Evolutionary conservation across 2,329 filamentous ascomycete species (phyloP).

Genomic region (Fusarium sacchari): DNA sequence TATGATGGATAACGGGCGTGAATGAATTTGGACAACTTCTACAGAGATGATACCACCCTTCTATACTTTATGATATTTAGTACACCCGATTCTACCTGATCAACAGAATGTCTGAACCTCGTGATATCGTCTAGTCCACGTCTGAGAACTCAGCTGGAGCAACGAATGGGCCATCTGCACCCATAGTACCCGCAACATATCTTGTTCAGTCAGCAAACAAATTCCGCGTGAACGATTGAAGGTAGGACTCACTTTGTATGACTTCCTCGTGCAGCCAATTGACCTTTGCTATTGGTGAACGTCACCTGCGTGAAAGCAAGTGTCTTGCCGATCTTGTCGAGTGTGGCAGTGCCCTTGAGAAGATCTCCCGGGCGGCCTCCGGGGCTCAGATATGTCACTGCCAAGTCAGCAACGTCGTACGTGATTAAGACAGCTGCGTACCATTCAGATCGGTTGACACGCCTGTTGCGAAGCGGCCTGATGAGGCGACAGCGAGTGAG

Average conservation of each 20-base stretch:
- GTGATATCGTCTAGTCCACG: slow-evolving; percentile 44
- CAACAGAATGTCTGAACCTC: not conserved
- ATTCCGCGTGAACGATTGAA: rapidly evolving
- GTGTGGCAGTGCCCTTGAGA: slow-evolving; percentile 65
- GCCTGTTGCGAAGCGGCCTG: slow-evolving; percentile 69
- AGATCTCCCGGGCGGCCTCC: slow-evolving; percentile 68
- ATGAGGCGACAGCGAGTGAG: slow-evolving; percentile 72
- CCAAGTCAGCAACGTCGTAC: not conserved
- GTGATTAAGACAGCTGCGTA: slow-evolving; percentile 33
- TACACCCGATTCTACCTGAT: not conserved
- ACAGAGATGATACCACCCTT: slow-evolving; percentile 37
- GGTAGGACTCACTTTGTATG: slow-evolving; percentile 67
- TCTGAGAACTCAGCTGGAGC: slow-evolving; percentile 50
- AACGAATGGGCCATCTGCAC: slow-evolving; percentile 50
- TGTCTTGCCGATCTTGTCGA: slow-evolving; percentile 73
- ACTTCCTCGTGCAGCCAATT: slow-evolving; percentile 70
- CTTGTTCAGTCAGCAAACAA: slow-evolving; percentile 40
- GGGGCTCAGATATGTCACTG: slow-evolving; percentile 71
- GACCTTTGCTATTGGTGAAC: slow-evolving; percentile 67
- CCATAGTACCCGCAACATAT: slow-evolving; percentile 55
- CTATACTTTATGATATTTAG: slow-evolving; percentile 6
- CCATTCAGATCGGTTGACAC: slow-evolving; percentile 74
- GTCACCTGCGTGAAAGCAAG: slow-evolving; percentile 69
- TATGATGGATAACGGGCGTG: not conserved
- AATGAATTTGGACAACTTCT: not conserved